Evolutionary conservation across 805 yeast species (phyloP).

Genomic region (Debaryomyces castellii): DNA sequence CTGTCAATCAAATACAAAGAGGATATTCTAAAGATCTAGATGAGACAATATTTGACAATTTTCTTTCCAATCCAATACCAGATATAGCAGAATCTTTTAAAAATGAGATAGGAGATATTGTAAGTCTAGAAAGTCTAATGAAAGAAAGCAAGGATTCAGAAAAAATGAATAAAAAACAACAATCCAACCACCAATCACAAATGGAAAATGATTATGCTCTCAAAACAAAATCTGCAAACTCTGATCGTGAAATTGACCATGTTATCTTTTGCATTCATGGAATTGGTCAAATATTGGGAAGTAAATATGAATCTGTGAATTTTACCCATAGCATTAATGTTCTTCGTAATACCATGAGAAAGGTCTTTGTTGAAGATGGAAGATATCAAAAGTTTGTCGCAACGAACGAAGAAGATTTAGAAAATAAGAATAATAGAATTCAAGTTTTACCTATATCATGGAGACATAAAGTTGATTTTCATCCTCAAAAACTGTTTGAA

Average conservation of each 20-base stretch:
- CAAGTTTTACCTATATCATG: conserved; percentile 91
- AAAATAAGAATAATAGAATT: conserved; percentile 51
- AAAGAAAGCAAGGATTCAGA: conserved; percentile 20
- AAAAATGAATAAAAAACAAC: conserved; percentile 12
- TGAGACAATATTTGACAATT: conserved; percentile 28
- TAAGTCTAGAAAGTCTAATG: conserved; percentile 14
- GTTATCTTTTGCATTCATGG: conserved; percentile 91
- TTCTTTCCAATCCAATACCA: conserved; percentile 32
- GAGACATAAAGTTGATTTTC: conserved; percentile 76
- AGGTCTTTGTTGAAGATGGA: conserved; percentile 42
- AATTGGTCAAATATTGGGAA: conserved; percentile 85
- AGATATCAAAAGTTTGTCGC: conserved; percentile 39
- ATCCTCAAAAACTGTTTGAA: conserved; percentile 43
- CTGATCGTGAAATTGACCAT: conserved; percentile 49
- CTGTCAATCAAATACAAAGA: conserved; percentile 50
- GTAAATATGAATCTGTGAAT: conserved; percentile 74
- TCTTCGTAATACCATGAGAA: conserved; percentile 57
- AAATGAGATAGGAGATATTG: conserved; percentile 21
- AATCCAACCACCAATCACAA: conserved; percentile 40
- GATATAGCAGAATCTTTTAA: conserved; percentile 31
- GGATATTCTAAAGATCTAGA: conserved; percentile 44
- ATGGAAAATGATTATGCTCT: conserved; percentile 50
- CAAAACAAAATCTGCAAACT: conserved; percentile 15
- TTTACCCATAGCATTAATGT: conserved; percentile 82
- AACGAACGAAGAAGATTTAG: conserved; percentile 18